Evolutionary conservation across 345 rosid genomes (phyloP).

Genomic region (Lenwebbia sp.): DNA sequence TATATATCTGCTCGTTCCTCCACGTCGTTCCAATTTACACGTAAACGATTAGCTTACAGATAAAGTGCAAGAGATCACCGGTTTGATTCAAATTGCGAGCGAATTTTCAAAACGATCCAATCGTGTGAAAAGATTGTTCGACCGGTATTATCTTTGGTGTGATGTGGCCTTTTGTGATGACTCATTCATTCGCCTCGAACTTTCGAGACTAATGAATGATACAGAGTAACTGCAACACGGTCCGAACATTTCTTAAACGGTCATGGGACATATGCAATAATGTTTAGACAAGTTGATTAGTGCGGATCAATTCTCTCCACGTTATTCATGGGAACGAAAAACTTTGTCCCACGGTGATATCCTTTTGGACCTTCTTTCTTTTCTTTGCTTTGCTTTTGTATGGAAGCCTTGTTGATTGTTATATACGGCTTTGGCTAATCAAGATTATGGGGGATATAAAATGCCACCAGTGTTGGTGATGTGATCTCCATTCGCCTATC

Average conservation of each 20-base stretch:
- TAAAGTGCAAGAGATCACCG: background rate
- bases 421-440: background rate
- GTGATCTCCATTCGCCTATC: background rate
- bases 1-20: background rate
- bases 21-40: background rate
- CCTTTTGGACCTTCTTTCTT: background rate
- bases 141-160: background rate
- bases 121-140: background rate
- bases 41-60: background rate
- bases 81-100: background rate
- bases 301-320: background rate
- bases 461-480: background rate
- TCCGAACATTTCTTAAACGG: accelerated
- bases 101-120: background rate
- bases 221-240: accelerated
- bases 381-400: background rate
- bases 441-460: background rate
- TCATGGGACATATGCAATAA: accelerated
- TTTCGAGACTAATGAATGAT: background rate
- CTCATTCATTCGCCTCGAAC: background rate
- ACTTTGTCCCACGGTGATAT: background rate
- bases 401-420: background rate
- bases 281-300: background rate
- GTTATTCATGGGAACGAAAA: background rate
- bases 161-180: background rate